Conservation (phyloP, 2,329 filamentous ascomycete species). For the Cladosporium sp. region DNA sequence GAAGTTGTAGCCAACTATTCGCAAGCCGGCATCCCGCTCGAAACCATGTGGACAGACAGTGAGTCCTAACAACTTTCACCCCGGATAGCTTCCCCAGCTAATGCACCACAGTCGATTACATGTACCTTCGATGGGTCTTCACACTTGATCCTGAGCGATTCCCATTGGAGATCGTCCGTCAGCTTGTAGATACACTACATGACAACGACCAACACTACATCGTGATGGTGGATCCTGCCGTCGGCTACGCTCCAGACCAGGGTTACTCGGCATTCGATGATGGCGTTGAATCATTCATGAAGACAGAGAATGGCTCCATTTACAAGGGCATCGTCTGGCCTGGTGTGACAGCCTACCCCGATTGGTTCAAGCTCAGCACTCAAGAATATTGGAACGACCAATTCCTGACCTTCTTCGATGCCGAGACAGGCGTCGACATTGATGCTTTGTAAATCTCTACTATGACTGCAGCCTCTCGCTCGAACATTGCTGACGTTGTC, state of each 20-base stretch:
- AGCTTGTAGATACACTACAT: slow-evolving; percentile 56
- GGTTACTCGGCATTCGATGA: slow-evolving; percentile 57
- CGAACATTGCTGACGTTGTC: slow-evolving; percentile 23
- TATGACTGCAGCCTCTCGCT: neutral
- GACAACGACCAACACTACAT: slow-evolving; percentile 32
- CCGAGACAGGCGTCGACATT: slow-evolving; percentile 64
- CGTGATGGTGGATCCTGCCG: slow-evolving; percentile 72
- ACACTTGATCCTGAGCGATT: slow-evolving; percentile 62
- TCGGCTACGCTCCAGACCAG: slow-evolving; percentile 32
- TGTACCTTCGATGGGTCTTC: slow-evolving; percentile 53
- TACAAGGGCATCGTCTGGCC: slow-evolving; percentile 71
- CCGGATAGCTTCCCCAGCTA: no score
- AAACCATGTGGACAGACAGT: slow-evolving; percentile 40
- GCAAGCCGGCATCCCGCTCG: slow-evolving; percentile 56
- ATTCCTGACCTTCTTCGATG: slow-evolving; percentile 61
- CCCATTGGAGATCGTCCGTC: slow-evolving; percentile 57
- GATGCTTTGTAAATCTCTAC: slow-evolving; percentile 66
- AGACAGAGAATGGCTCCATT: slow-evolving; percentile 50
- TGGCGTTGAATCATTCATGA: slow-evolving; percentile 56
- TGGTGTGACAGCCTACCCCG: slow-evolving; percentile 48
- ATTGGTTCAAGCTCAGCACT: slow-evolving; percentile 68
- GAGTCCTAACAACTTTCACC: no score
- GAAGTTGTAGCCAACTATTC: slow-evolving; percentile 66
- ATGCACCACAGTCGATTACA: slow-evolving; percentile 29
- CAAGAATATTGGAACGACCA: slow-evolving; percentile 67